A percentile compares a stretch with the other conserved stretches of the same genome.
These are phyloP conservation scores for Guyanaporus albipodus DNA, from an alignment of 768 basidiomycete species.

Conservation along the genomic window DNA sequence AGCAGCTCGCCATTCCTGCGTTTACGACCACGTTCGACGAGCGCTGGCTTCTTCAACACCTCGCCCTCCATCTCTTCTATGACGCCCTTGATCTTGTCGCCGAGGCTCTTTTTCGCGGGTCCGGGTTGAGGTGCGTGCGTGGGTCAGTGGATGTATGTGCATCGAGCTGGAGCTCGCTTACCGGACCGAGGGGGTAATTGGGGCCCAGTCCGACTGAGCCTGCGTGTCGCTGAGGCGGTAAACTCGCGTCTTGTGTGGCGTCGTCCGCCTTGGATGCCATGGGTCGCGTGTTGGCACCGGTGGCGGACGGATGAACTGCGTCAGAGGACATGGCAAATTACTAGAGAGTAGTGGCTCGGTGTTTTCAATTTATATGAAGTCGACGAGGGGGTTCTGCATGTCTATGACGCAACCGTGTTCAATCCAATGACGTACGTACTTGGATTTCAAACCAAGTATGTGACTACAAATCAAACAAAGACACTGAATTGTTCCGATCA, in stretches of 20 bases:
- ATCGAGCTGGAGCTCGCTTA: conserved; percentile 5
- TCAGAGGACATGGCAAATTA: conserved; percentile 7
- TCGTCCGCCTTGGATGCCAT: neutral
- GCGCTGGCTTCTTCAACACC: conserved; percentile 33
- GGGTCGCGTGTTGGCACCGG: conserved; percentile 11
- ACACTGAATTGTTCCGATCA: no score
- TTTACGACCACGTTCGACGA: conserved; percentile 37
- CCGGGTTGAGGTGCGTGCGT: neutral
- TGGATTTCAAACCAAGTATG: no score
- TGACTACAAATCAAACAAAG: no score
- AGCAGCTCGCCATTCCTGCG: conserved; percentile 39
- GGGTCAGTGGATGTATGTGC: neutral
- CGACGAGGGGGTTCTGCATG: no score
- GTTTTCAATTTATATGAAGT: no score
- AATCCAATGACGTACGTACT: no score
- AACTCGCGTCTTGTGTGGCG: conserved; percentile 12
- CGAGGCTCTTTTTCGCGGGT: conserved; percentile 20
- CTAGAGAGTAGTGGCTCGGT: no score
- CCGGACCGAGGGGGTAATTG: conserved; percentile 30
- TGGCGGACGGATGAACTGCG: conserved; percentile 18
- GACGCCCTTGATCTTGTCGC: conserved; percentile 36
- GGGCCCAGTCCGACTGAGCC: conserved; percentile 41
- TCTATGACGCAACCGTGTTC: conserved; percentile 4
- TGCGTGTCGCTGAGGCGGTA: conserved; percentile 40
- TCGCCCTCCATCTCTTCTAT: conserved; percentile 40